Conservation (phyloP, 768 basidiomycete genomes). For the Cantharellus anzutake region DNA sequence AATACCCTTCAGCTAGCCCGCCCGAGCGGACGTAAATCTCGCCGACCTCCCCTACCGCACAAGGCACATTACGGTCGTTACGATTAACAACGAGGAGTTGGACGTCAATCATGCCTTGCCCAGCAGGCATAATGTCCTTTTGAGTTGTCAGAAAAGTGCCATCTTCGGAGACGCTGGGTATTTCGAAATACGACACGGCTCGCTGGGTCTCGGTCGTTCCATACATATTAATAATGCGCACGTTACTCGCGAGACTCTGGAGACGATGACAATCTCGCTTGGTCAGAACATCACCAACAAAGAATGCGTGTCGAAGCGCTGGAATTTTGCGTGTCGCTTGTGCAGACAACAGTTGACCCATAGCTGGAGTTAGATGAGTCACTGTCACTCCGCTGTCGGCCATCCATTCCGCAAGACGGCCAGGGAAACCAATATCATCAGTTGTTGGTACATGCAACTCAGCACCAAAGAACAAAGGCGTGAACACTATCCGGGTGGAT, state of each 20-base stretch:
- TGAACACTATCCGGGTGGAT: constrained; percentile 54
- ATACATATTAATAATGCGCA: constrained; percentile 97
- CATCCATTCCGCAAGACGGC: constrained; percentile 97
- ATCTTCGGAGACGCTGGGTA: constrained; percentile 68
- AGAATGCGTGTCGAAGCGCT: constrained; percentile 78
- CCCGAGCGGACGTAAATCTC: constrained; percentile 97
- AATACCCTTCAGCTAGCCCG: constrained; percentile 88
- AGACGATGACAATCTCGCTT: constrained; percentile 93
- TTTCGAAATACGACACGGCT: constrained; percentile 91
- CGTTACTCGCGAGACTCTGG: constrained; percentile 81
- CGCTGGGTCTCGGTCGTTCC: constrained; percentile 99
- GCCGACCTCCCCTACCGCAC: constrained; percentile 90
- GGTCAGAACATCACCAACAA: constrained; percentile 97
- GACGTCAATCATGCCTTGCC: constrained; percentile 93
- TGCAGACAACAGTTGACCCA: constrained; percentile 95
- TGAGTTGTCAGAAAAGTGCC: constrained; percentile 81
- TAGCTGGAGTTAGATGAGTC: constrained; percentile 97
- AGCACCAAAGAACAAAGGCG: constrained; percentile 93
- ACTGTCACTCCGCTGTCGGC: constrained; percentile 73
- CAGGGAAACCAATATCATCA: constrained; percentile 93
- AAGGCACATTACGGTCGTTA: constrained; percentile 61
- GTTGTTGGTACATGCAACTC: constrained; percentile 88
- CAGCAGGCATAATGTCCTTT: constrained; percentile 97
- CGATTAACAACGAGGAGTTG: constrained; percentile 94
- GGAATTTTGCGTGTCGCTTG: constrained; percentile 70